Evolutionary conservation across 1,139 yeast genomes (phyloP).

Genomic region (Yamadazyma dendronema): DNA sequence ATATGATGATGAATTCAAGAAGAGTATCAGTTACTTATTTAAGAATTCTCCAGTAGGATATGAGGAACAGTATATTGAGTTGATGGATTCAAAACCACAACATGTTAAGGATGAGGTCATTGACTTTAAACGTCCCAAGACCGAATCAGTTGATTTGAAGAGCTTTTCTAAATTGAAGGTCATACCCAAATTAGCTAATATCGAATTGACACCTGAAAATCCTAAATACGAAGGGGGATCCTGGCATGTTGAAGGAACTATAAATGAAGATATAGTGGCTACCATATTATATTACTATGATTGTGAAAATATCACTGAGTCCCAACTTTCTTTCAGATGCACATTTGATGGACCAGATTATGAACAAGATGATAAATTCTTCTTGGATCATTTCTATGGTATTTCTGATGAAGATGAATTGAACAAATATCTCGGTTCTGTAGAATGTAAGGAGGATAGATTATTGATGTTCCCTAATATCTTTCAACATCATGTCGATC

Average conservation of each 20-base stretch:
- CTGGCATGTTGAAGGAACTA: slow-evolving; percentile 48
- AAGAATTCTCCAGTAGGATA: neutral
- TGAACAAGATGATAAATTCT: slow-evolving; percentile 33
- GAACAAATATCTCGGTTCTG: slow-evolving; percentile 22
- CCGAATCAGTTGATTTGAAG: slow-evolving; percentile 18
- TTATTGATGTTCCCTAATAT: slow-evolving; percentile 39
- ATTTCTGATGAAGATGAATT: slow-evolving; percentile 27
- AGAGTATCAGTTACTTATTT: slow-evolving; percentile 3
- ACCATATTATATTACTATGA: slow-evolving; percentile 45
- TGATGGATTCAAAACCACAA: slow-evolving; percentile 4
- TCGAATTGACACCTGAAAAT: slow-evolving; percentile 41
- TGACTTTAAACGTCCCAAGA: slow-evolving; percentile 20
- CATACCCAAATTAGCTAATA: slow-evolving; percentile 41
- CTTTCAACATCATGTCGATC: slow-evolving; percentile 40
- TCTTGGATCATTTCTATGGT: slow-evolving; percentile 27
- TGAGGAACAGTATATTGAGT: neutral
- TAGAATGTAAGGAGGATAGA: slow-evolving; percentile 26
- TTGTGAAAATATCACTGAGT: slow-evolving; percentile 36
- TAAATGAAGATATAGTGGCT: slow-evolving; percentile 43
- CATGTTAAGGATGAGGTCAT: slow-evolving; percentile 7
- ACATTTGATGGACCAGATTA: slow-evolving; percentile 34
- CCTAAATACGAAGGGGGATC: slow-evolving; percentile 41
- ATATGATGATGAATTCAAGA: slow-evolving; percentile 14
- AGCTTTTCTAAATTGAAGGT: slow-evolving; percentile 29
- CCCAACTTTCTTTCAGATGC: slow-evolving; percentile 31